These are phyloP conservation scores for Cubamyces lactineus DNA, from an alignment of 768 basidiomycete genomes.

Conservation along the genomic window DNA sequence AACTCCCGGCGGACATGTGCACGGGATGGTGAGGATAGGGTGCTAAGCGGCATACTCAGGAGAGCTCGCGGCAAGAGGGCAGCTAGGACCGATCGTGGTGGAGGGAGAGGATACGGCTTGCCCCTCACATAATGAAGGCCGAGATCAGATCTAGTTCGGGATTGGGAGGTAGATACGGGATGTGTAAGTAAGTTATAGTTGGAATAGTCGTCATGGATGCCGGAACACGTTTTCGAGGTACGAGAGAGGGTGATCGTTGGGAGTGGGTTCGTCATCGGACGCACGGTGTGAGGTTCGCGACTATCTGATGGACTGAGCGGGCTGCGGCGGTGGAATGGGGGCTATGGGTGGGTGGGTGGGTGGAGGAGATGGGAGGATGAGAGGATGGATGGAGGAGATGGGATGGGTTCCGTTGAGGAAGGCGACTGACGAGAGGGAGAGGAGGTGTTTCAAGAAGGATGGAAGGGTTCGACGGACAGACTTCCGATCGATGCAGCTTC, in stretches of 20 bases:
- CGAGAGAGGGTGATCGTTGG: conserved; percentile 12
- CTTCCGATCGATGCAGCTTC: conserved; percentile 24
- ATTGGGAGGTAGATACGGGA: conserved; percentile 8
- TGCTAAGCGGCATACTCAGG: not conserved
- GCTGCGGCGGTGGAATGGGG: conserved; percentile 1
- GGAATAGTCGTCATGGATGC: conserved; percentile 24
- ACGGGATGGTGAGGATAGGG: not conserved
- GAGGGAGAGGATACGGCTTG: not conserved
- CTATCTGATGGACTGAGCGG: conserved; percentile 10
- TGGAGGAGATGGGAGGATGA: not conserved
- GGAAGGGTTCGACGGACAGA: not conserved
- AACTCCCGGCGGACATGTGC: not conserved
- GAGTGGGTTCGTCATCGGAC: conserved; percentile 2
- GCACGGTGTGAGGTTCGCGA: conserved; percentile 1
- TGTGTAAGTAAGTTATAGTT: conserved; percentile 7
- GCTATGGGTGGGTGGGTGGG: not conserved
- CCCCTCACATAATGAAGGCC: conserved; percentile 8
- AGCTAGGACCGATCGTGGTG: conserved; percentile 1
- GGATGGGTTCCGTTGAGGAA: not conserved
- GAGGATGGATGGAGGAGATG: not conserved
- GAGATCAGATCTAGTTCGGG: conserved; percentile 22
- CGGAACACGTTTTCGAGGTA: conserved; percentile 15
- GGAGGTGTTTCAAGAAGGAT: conserved; percentile 20
- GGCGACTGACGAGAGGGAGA: not conserved
- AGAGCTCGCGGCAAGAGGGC: not conserved